These are phyloP conservation scores for Phyllostachys edulis DNA, from an alignment of 176 grass and related monocot genomes.

Conservation along the genomic window DNA sequence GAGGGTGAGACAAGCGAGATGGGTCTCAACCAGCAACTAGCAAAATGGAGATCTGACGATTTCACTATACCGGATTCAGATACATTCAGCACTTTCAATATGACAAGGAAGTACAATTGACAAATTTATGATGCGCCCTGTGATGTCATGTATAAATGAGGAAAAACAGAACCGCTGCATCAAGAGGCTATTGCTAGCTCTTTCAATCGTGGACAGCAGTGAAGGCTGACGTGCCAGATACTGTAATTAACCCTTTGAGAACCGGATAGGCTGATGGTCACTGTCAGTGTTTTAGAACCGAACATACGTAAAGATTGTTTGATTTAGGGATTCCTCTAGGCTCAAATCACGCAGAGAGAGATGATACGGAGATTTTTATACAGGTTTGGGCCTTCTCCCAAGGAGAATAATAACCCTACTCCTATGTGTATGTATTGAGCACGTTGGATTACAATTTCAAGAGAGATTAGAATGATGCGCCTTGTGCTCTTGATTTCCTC, in stretches of 20 bases:
- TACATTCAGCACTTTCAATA: slow-evolving; percentile 36
- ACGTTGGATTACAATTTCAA: too few species aligned
- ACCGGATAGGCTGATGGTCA: slow-evolving; percentile 1
- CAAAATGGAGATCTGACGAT: slow-evolving; percentile 64
- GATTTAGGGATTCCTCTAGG: too few species aligned
- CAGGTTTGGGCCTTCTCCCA: too few species aligned
- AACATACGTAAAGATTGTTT: too few species aligned
- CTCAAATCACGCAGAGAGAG: too few species aligned
- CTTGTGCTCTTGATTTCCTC: too few species aligned
- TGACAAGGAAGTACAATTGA: slow-evolving; percentile 40
- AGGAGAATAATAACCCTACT: too few species aligned
- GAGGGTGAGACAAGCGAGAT: slow-evolving; percentile 35
- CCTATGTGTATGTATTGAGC: too few species aligned
- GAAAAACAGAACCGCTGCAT: background rate
- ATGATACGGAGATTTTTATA: too few species aligned
- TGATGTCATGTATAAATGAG: slow-evolving; percentile 16
- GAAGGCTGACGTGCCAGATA: background rate
- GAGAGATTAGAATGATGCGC: too few species aligned
- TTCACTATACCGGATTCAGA: slow-evolving; percentile 57
- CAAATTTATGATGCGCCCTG: background rate
- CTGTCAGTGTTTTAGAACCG: too few species aligned
- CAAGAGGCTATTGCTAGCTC: slow-evolving; percentile 1
- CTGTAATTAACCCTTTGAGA: slow-evolving; percentile 22
- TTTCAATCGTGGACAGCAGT: background rate
- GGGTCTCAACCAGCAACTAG: slow-evolving; percentile 57